Evolutionary conservation across 2,329 filamentous ascomycete species (phyloP), one percentile per base, ranked within the genome.

Genomic region (Nemania sp.): DNA sequence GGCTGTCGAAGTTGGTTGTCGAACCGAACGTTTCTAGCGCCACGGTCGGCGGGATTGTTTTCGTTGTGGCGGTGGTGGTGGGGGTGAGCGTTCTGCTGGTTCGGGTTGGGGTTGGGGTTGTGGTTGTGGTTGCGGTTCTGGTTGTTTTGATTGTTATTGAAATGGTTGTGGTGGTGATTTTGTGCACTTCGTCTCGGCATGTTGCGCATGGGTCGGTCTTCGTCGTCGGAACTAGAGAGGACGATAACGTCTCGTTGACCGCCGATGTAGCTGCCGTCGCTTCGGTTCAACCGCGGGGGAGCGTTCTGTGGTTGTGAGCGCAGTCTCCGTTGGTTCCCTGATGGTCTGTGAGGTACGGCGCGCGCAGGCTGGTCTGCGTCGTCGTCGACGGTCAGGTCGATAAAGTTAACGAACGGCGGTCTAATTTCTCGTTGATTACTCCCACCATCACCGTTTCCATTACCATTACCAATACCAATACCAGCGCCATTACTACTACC

Each of bases 331-430:
- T 56, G 53, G 45, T 74, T 76, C n/a, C 70, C 71, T 1, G 70
- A 68, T 22, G 27, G 65, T 53, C 64, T 38, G 32, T 47, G 62
- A 18, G 66, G 43, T 15, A 64, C 18, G n/a, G 64, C 22, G 32
- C 41, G 56, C 20, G 53, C 52, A 35, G 62, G 67, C 38, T 64
- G 68, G 52, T 53, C 69, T 4, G n/a, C 20, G 18, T 68, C 64
- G n/a, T 72, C 72, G 27, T 77, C 75, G 41, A 71, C 73, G n/a
- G 75, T 77, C 2, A 77, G 68, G 41, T 77, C 75, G 24, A 77
- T 77, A 1, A 77, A 58, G 22, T 74, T 67, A 0, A 72, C 73
- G 29, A 70, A 32, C 7, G 56, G 68, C n/a, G 52, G 66, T 62
- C 64, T 56, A 38, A 51, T 43, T 59, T 62, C 57, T 54, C 54